Conservation (phyloP, 2,329 filamentous ascomycete species). For the Apiospora rasikravindrae region DNA sequence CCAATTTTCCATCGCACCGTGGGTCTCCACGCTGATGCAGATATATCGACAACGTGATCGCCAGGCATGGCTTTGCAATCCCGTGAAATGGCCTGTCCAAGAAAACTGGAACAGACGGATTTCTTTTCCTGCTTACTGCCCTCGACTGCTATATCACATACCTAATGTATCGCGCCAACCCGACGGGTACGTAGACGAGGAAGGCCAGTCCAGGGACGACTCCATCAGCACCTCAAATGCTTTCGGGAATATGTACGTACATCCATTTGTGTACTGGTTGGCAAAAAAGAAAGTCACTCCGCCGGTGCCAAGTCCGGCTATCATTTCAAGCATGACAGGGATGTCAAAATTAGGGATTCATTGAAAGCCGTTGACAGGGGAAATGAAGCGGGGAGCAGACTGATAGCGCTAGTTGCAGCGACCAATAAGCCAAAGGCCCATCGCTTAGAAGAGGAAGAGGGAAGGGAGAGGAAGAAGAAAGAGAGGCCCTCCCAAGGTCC, state of each 20-base stretch:
- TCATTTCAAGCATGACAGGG: constrained; percentile 15
- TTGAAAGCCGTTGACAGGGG: constrained; percentile 19
- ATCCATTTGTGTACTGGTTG: background rate
- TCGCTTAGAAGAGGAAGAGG: constrained; percentile 16
- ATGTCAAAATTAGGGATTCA: constrained; percentile 19
- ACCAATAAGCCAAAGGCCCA: constrained; percentile 5
- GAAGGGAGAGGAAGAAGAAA: background rate
- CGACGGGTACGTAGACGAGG: background rate
- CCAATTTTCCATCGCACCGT: constrained; percentile 11
- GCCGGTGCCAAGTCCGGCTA: background rate
- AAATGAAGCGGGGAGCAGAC: constrained; percentile 6
- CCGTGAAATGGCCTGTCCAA: background rate
- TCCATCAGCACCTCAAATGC: background rate
- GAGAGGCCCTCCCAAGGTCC: background rate
- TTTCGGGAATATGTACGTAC: background rate
- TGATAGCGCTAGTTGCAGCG: constrained; percentile 2
- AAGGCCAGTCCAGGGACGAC: background rate
- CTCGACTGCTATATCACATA: background rate
- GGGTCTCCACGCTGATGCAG: background rate
- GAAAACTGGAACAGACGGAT: background rate
- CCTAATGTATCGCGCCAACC: background rate
- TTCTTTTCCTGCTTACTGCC: background rate
- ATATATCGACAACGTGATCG: background rate
- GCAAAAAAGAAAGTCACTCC: background rate
- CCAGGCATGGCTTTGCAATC: background rate